phyloP scores from a whole-genome alignment of 2,329 filamentous ascomycete genomes.

The Hirsutella thompsonii region DNA sequence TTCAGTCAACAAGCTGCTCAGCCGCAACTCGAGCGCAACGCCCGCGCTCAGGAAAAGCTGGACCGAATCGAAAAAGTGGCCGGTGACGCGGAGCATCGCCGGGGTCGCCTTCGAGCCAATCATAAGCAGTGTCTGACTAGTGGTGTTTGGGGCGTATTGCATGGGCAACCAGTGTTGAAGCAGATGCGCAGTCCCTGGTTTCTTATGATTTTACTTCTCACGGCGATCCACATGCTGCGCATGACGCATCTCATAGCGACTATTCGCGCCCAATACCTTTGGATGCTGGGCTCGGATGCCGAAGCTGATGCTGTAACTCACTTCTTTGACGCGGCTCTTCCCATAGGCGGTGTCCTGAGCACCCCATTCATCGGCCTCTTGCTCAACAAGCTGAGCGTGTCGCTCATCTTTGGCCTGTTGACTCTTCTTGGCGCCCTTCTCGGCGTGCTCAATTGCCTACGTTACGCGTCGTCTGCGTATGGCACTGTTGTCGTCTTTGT shows the following conservation, averaged over 20 bases:
- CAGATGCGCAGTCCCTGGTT: too few relatives aligned
- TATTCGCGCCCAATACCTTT: conserved; percentile 55
- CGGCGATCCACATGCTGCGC: too few relatives aligned
- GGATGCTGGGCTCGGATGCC: conserved; percentile 43
- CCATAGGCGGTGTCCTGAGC: conserved; percentile 53
- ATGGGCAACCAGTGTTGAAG: too few relatives aligned
- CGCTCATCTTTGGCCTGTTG: conserved; percentile 43
- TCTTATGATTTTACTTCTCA: too few relatives aligned
- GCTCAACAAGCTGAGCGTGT: conserved; percentile 53
- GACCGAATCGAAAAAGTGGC: too few relatives aligned
- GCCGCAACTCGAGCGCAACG: too few relatives aligned
- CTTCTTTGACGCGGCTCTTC: conserved; percentile 38
- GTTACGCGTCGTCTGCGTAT: conserved; percentile 49
- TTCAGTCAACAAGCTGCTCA: too few relatives aligned
- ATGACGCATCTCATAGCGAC: conserved; percentile 58
- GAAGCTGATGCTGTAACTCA: conserved; percentile 23
- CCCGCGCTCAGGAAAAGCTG: too few relatives aligned
- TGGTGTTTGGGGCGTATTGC: too few relatives aligned
- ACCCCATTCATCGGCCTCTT: conserved; percentile 61
- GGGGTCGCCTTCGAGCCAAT: too few relatives aligned
- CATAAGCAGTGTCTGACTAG: too few relatives aligned
- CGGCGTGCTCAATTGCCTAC: conserved; percentile 49
- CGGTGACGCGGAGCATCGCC: too few relatives aligned
- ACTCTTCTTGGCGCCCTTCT: conserved; percentile 47
- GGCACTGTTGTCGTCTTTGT: conserved; percentile 57